Evolutionary conservation across 352 stramenopile genomes (phyloP), one percentile per base, ranked within the genome.

Genomic region (Pythium periplocum): DNA sequence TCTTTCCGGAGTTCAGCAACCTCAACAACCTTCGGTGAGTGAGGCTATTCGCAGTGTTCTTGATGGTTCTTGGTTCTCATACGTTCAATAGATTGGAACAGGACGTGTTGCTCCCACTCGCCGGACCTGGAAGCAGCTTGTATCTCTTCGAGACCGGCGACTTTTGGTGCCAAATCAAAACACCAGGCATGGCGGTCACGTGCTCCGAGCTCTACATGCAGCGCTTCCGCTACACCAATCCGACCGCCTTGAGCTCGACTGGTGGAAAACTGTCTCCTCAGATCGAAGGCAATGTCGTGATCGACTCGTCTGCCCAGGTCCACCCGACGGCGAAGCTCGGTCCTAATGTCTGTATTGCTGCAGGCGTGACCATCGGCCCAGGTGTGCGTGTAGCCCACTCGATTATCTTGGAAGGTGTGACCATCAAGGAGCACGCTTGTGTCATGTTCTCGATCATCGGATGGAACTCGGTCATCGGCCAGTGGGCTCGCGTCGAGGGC

Each of bases 101-200:
- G 60, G 86, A 95, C 57, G 66, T 95, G 31, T 51, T 95, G 48
- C 51, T 93, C n/a, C 83, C 82, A 4, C 65, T 93, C 10, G 86
- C 86, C 7, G 86, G 85, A n/a, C 75, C 85, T 30, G 74, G 79
- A 4, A 73, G 64, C 31, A 51, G 61, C 38, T 61, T 95, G 17
- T 94, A 80, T 38, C 56, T 95, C 31, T 86, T 78, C 58, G 83
- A 95, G 49, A 87, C 86, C 1, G 86, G 86, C 2, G 83, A 95
- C 57, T 94, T 95, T 51, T 95, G 86, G 86, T 94, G 83, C 51
- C 86, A 95, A 56, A 95, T 95, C 71, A 95, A 94, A 73, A 95
- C 86, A 1, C 86, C 86, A 0, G 86, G 86, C 12, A 94, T 94
- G 86, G 83, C 86, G 7, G 81, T 95, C 55, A 95, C 86, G 62